Percentiles rank a stretch among this genome's conserved stretches.
Conservation (phyloP, 176 grass and related monocot species). For the Bolboschoenus planiculmis region DNA sequence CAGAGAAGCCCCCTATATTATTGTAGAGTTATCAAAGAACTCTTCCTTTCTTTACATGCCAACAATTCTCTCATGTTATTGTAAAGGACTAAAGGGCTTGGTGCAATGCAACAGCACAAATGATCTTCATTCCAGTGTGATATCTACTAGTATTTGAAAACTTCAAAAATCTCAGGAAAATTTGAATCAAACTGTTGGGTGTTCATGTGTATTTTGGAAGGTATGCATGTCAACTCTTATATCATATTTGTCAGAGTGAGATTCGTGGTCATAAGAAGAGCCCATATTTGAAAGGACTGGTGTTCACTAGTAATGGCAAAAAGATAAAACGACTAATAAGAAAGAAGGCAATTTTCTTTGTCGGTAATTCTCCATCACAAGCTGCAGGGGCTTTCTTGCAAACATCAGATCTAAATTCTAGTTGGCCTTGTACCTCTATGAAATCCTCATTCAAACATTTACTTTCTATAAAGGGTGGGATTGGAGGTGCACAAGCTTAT, state of each 20-base stretch:
- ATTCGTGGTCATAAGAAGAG: background rate
- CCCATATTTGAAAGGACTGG: too few species aligned
- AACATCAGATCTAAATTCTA: background rate
- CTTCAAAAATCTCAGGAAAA: background rate
- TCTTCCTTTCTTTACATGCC: background rate
- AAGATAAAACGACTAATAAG: background rate
- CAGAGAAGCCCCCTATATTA: background rate
- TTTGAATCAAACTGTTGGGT: background rate
- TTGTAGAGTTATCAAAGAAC: background rate
- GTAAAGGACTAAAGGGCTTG: background rate
- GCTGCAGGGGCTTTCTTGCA: background rate
- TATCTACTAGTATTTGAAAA: background rate
- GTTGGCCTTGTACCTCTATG: background rate
- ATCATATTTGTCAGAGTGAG: background rate
- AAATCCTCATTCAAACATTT: background rate
- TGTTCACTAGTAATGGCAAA: background rate
- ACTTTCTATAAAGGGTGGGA: slow-evolving; percentile 47
- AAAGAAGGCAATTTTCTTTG: background rate
- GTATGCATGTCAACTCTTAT: background rate
- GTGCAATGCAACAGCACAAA: background rate
- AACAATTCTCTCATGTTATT: background rate
- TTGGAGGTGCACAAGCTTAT: slow-evolving; percentile 59
- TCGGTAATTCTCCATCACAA: background rate
- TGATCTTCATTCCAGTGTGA: background rate
- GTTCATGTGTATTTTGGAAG: background rate